A percentile compares a stretch with the other conserved stretches of the same genome.
These are phyloP conservation scores for Cyphellophora europaea DNA, from an alignment of 2,329 filamentous ascomycete genomes.

Conservation along the genomic window DNA sequence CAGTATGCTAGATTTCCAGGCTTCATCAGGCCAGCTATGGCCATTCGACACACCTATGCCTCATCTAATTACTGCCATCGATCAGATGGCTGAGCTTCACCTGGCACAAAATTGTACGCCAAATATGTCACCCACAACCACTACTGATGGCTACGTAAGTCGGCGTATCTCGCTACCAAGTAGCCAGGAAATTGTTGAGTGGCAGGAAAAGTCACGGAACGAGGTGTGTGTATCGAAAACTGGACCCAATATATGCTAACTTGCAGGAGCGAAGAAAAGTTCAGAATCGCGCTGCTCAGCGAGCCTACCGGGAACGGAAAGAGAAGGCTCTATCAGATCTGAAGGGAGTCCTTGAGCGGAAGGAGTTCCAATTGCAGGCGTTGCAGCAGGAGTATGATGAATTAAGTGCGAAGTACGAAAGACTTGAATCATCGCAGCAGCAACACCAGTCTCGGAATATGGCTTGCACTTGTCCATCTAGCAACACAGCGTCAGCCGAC, in stretches of 20 bases:
- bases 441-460: too few relatives aligned
- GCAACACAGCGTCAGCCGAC: too few relatives aligned
- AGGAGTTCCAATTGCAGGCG: not conserved
- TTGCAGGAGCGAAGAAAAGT: constrained; percentile 73
- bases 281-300: constrained; percentile 82
- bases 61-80: not conserved
- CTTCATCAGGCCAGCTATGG: not conserved
- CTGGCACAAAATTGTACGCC: not conserved
- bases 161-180: not conserved
- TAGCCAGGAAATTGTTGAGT: not conserved
- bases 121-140: not conserved
- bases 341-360: constrained; percentile 42
- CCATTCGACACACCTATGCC: not conserved
- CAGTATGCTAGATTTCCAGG: too few relatives aligned
- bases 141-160: not conserved
- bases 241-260: not conserved
- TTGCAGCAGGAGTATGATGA: not conserved
- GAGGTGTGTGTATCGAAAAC: not conserved
- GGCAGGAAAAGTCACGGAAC: not conserved
- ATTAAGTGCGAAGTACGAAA: not conserved
- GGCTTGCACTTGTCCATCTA: too few relatives aligned
- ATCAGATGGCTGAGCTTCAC: not conserved
- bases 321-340: constrained; percentile 80
- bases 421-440: too few relatives aligned
- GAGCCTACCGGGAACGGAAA: constrained; percentile 86